Evolutionary conservation across 176 grass and related monocot species (phyloP).

Genomic region (Paspalum notatum): DNA sequence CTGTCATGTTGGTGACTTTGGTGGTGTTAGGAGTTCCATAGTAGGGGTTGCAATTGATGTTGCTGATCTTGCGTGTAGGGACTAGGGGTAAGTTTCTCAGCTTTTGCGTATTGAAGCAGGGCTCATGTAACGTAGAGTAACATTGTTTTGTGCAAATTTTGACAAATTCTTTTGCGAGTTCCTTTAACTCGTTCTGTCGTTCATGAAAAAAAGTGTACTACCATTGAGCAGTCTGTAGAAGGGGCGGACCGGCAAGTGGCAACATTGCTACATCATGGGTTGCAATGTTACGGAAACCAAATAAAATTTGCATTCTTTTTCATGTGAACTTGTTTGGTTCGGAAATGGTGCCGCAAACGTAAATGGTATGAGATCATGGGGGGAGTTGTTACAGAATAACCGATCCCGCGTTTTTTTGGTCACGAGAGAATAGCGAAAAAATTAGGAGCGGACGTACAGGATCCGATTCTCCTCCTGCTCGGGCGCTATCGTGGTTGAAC

Average conservation of each 20-base stretch:
- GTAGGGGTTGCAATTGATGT: slow-evolving; percentile 18
- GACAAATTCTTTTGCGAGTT: slow-evolving; percentile 17
- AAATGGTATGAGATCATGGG: too few species aligned
- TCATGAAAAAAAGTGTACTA: neutral
- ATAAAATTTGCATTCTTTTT: neutral
- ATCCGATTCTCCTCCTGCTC: too few species aligned
- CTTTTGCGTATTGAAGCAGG: slow-evolving; percentile 16
- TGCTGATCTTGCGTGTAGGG: slow-evolving; percentile 20
- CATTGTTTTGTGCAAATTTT: slow-evolving; percentile 42
- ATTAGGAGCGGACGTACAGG: too few species aligned
- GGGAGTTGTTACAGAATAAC: too few species aligned
- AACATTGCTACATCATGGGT: too few species aligned
- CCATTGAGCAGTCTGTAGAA: neutral
- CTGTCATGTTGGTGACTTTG: neutral
- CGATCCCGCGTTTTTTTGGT: too few species aligned
- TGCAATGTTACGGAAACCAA: neutral
- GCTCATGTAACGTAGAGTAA: slow-evolving; percentile 26
- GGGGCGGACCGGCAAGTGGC: too few species aligned
- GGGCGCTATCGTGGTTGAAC: too few species aligned
- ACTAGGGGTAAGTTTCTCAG: neutral
- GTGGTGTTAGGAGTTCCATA: neutral
- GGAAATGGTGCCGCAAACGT: too few species aligned
- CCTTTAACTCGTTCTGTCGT: neutral
- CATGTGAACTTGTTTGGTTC: neutral
- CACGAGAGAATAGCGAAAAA: too few species aligned